Evolutionary conservation across 306 rosid genomes (phyloP), one percentile per base, ranked within the genome.

Genomic region (Gynostemma pentaphyllum): DNA sequence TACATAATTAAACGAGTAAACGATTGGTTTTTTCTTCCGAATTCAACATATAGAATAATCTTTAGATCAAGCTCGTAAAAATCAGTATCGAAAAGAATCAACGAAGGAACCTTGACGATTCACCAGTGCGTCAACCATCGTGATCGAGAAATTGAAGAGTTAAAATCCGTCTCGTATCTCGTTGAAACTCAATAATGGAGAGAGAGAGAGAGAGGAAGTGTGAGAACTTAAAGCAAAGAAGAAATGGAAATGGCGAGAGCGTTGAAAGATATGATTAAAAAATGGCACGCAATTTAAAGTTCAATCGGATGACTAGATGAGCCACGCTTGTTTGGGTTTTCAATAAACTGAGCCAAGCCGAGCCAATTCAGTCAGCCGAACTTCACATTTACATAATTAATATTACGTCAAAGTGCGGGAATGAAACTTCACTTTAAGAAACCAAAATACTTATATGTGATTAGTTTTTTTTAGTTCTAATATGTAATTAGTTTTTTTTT

Each of bases 51-150:
- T 12, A 59, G n/a, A n/a, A n/a, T n/a, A 59, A 37, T 34, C 21
- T 12, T 59, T 21, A 5, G 27, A 18, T 16, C 16, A 56, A 34
- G 19, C 45, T 18, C 16, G 16, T 34, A 19, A 18, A 56, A 30
- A 8, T 16, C 23, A 55, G 30, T 19, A 13, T 21, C 30, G 10
- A 32, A 32, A 7, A 2, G 32, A 21, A 27, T 37, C 28, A 39
- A 59, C 21, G 21, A 37, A 59, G 19, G 30, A 5, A 59, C 64
- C 64, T 59, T 21, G 47, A 42, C 64, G 32, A 59, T 59, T 37
- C 47, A 59, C 22, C 5, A 12, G 36, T 6, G 29, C 47, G 32
- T 13, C 64, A 5, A 59, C 12, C 32, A 27, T 59, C 64, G 22
- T 59, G 47, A 18, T 59, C 10, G 2, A 13, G 0, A 10, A 32